These are phyloP conservation scores for Yamadazyma pseudoaaseri DNA, from an alignment of 1,139 yeast species.

Conservation along the genomic window DNA sequence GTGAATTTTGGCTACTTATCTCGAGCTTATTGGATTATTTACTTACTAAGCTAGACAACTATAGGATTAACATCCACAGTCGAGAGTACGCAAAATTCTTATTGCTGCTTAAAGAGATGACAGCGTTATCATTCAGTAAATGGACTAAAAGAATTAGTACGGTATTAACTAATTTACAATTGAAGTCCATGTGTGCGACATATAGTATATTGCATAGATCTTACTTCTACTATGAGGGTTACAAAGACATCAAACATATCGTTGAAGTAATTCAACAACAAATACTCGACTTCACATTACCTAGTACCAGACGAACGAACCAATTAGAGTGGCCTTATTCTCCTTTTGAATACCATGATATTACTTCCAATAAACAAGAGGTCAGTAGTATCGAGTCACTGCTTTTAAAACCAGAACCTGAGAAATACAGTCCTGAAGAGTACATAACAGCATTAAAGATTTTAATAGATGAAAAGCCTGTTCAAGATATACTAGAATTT, in stretches of 20 bases:
- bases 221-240: slow-evolving; percentile 31
- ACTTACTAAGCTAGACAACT: slow-evolving; percentile 14
- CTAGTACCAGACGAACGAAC: slow-evolving; percentile 7
- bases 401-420: slow-evolving; percentile 12
- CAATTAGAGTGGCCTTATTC: slow-evolving; percentile 12
- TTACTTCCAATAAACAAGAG: slow-evolving; percentile 11
- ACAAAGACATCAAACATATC: slow-evolving; percentile 24
- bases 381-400: slow-evolving; percentile 8
- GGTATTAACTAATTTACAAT: slow-evolving; percentile 14
- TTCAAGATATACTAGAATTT: slow-evolving; percentile 3
- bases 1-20: slow-evolving; percentile 30
- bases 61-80: slow-evolving; percentile 19
- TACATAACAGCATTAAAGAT: slow-evolving; percentile 7
- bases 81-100: slow-evolving; percentile 22
- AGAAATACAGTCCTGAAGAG: slow-evolving; percentile 8
- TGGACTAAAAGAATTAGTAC: slow-evolving; percentile 12
- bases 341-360: slow-evolving; percentile 10
- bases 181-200: slow-evolving; percentile 14
- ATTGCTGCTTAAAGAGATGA: slow-evolving; percentile 20
- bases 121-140: slow-evolving; percentile 10
- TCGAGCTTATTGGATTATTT: slow-evolving; percentile 24
- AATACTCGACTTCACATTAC: slow-evolving; percentile 19
- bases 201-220: slow-evolving; percentile 16
- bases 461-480: slow-evolving; percentile 2
- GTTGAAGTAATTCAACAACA: slow-evolving; percentile 13